These are phyloP conservation scores for Raddia distichophylla DNA, from an alignment of 176 grass and related monocot species.

Conservation along the genomic window DNA sequence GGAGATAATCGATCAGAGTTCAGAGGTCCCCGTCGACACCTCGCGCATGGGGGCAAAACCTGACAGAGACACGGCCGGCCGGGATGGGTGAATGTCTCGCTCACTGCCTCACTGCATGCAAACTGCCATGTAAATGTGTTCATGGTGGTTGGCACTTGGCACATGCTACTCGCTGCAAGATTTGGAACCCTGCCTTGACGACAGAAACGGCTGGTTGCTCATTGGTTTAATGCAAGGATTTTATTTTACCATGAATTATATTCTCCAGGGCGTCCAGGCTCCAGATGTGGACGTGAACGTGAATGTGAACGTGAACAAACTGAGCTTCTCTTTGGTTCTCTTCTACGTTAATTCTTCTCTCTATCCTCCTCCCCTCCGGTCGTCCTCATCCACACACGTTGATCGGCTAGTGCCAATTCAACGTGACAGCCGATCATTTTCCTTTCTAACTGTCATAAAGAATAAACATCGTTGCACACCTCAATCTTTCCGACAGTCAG, in stretches of 20 bases:
- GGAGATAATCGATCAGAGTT: neutral
- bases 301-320: neutral
- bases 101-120: no score
- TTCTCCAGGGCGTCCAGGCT: neutral
- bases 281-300: neutral
- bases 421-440: no score
- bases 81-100: neutral
- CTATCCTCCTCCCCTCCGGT: neutral
- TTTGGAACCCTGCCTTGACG: neutral
- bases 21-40: constrained; percentile 34
- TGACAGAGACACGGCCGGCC: neutral
- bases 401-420: no score
- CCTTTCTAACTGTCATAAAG: no score
- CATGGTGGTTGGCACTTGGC: neutral
- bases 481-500: no score
- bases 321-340: neutral
- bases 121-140: neutral
- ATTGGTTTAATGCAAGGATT: no score
- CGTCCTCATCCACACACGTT: neutral
- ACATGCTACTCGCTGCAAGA: no score
- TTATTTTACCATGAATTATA: neutral
- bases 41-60: constrained; percentile 4
- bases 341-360: neutral
- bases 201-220: neutral
- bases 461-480: no score